Evolutionary conservation across 2,329 filamentous ascomycete genomes (phyloP).

Genomic region (Polytolypa hystricis): DNA sequence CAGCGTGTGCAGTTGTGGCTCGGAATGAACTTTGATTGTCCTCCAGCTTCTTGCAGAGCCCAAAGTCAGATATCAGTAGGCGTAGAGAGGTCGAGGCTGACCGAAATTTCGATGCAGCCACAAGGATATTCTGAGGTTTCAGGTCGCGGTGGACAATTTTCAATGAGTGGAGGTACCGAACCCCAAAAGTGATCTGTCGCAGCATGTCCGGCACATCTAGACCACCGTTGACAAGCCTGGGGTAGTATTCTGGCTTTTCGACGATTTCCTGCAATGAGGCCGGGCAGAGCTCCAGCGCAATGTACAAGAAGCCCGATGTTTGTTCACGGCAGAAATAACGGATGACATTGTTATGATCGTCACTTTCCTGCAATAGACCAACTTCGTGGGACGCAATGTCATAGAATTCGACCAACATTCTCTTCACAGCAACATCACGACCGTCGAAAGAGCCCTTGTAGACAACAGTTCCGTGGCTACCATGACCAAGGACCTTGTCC

Average conservation of each 20-base stretch:
- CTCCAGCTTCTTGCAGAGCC: conserved; percentile 92
- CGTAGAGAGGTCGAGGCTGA: conserved; percentile 53
- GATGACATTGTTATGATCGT: conserved; percentile 93
- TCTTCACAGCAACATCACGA: conserved; percentile 86
- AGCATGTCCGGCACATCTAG: conserved; percentile 68
- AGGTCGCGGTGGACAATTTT: conserved; percentile 95
- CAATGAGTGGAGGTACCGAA: conserved; percentile 78
- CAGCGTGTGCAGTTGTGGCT: conserved; percentile 84
- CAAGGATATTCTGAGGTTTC: conserved; percentile 95
- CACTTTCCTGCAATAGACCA: conserved; percentile 76
- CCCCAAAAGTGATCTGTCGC: conserved; percentile 79
- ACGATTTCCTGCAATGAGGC: conserved; percentile 88
- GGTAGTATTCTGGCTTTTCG: conserved; percentile 58
- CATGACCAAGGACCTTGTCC: conserved; percentile 54
- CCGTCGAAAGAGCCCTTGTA: conserved; percentile 93
- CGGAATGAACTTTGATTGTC: conserved; percentile 90
- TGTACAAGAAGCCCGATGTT: conserved; percentile 85
- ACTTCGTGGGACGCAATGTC: conserved; percentile 94
- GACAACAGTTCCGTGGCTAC: conserved; percentile 94
- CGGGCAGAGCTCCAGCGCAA: conserved; percentile 86
- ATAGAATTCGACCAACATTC: conserved; percentile 92
- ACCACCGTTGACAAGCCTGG: conserved; percentile 53
- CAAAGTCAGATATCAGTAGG: conserved; percentile 95
- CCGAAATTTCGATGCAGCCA: conserved; percentile 50
- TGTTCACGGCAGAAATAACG: conserved; percentile 90